phyloP scores from a whole-genome alignment of 225 moss, liverwort and hornwort species.

The Pseudoscleropodium purum region DNA sequence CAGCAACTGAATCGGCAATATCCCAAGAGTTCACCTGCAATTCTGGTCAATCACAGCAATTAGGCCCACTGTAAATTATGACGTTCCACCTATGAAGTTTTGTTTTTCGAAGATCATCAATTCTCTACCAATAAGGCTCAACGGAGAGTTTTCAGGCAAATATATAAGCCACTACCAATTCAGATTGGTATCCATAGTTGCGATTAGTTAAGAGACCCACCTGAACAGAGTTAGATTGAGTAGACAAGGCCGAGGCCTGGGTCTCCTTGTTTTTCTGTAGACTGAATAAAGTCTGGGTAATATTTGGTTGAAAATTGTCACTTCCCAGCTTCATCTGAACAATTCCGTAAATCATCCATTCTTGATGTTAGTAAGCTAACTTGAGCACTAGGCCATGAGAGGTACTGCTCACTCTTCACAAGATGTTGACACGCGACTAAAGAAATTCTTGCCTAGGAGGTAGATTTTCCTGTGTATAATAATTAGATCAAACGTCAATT shows the following conservation, averaged over 20 bases:
- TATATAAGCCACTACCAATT: not conserved
- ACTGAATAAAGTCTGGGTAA: constrained; percentile 62
- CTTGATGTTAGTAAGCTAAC: not conserved
- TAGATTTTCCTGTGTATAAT: not conserved
- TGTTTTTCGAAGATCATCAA: not conserved
- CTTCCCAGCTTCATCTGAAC: constrained; percentile 72
- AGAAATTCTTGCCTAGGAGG: not conserved
- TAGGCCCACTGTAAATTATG: not conserved
- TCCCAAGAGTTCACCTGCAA: constrained; percentile 89
- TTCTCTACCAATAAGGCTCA: not conserved
- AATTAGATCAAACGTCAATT: not conserved
- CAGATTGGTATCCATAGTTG: not conserved
- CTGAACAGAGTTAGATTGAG: constrained; percentile 72
- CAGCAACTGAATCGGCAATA: constrained; percentile 70
- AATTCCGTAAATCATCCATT: not conserved
- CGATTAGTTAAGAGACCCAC: constrained; percentile 7
- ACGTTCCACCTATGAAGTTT: not conserved
- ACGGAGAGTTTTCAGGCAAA: not conserved
- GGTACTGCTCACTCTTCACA: not conserved
- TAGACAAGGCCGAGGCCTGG: constrained; percentile 66
- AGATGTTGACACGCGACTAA: not conserved
- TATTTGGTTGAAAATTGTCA: constrained; percentile 70
- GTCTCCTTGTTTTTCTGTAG: constrained; percentile 72
- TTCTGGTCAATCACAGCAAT: not conserved
- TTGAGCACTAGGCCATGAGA: not conserved